Base-by-base conservation (phyloP, 345 rosid genomes). In the Passiflora organensis region DNA sequence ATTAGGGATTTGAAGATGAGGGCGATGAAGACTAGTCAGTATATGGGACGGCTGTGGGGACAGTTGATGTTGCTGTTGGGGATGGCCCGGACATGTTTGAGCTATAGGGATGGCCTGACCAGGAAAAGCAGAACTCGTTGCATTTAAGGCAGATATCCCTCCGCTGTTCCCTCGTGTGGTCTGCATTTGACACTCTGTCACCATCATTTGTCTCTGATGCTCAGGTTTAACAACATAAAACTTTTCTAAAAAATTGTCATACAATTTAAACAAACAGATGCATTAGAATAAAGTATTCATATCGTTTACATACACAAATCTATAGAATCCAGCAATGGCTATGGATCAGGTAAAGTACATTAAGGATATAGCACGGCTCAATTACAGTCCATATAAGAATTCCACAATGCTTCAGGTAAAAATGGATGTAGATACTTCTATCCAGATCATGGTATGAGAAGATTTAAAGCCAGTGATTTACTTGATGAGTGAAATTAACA, bases 161-260 rank as follows among this genome's bases (percentile, higher is more conserved):
- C 72, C 89, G 65, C 65, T 62, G 64, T n/a, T n/a, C n/a, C 85
- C 91, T 72, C 85, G 96, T 46, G 83, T 62, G 59, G 70, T 79
- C 77, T 84, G 96, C 83, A 86, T 78, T 66, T 77, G 80, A 66
- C 77, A 83, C 68, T 89, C 89, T 21, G 80, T 77, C 58, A 64
- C 66, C 68, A 73, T 68, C 68, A 73, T 68, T 73, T 79, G 79
- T 66, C 87, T 77, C 56, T 82, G 85, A 71, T 67, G 81, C 76
- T 73, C 83, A 38, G 75, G 63, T 54, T 72, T 78, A 59, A 72
- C 60, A 57, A 69, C 77, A 64, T 44, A 56, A 61, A 62, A 69
- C 58, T n/a, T n/a, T n/a, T n/a, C n/a, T n/a, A 69, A 77, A 63
- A 13, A 21, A 15, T 47, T 47, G 22, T 19, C 24, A 65, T 23